Evolutionary conservation across 148 eudicot species (phyloP).

Genomic region (Rhododendron simsii): DNA sequence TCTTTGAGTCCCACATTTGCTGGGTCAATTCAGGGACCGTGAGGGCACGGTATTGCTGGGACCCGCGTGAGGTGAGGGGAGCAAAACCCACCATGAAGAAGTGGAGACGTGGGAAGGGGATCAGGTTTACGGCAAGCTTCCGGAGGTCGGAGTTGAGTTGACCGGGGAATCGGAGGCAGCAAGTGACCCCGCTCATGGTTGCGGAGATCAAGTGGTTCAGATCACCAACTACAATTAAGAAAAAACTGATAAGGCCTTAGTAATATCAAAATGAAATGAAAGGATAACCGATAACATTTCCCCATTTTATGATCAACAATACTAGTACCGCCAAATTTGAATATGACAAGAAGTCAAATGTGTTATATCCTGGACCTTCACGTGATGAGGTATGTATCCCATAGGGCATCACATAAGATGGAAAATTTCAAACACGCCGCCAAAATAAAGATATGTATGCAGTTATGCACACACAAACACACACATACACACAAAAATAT

Average conservation of each 20-base stretch:
- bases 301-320: neutral
- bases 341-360: neutral
- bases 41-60: conserved; percentile 76
- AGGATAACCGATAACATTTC: neutral
- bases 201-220: conserved; percentile 71
- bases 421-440: neutral
- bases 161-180: conserved; percentile 40
- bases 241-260: neutral
- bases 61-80: conserved; percentile 68
- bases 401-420: neutral
- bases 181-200: conserved; percentile 74
- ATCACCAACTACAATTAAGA: conserved; percentile 51
- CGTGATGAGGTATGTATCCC: neutral
- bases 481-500: neutral
- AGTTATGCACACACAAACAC: neutral
- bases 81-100: conserved; percentile 77
- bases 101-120: conserved; percentile 27
- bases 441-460: neutral
- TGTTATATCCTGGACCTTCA: neutral
- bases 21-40: conserved; percentile 77
- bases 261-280: neutral
- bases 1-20: conserved; percentile 83
- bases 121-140: conserved; percentile 7
- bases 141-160: conserved; percentile 12
- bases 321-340: neutral